Conservation (phyloP, 2,329 filamentous ascomycete species). For the Microcyclosporella mali region DNA sequence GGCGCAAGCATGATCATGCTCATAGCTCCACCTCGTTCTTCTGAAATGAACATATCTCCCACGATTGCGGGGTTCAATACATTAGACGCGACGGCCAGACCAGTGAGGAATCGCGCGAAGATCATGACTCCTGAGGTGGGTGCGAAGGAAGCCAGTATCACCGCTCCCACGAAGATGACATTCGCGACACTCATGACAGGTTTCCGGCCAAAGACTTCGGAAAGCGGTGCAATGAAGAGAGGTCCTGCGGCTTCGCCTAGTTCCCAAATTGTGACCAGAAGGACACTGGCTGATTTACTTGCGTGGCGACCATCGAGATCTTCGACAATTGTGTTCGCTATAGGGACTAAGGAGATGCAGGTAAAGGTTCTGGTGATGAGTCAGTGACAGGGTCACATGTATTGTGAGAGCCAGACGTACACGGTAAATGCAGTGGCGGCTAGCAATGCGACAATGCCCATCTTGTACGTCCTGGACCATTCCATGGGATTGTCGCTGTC, state of each 20-base stretch:
- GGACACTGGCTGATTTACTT: conserved; percentile 24
- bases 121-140: conserved; percentile 37
- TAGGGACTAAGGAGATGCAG: conserved; percentile 28
- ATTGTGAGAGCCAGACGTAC: conserved; percentile 32
- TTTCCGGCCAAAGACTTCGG: conserved; percentile 39
- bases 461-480: conserved; percentile 47
- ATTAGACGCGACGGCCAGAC: conserved; percentile 42
- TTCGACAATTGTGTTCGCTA: conserved; percentile 23
- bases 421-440: conserved; percentile 53
- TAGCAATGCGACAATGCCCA: conserved; percentile 48
- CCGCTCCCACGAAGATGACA: conserved; percentile 41
- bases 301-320: conserved; percentile 20
- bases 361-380: conserved; percentile 24
- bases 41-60: conserved; percentile 55
- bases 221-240: conserved; percentile 41
- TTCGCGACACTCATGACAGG: conserved; percentile 37
- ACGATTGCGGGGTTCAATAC: conserved; percentile 59
- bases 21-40: conserved; percentile 55
- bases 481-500: conserved; percentile 50
- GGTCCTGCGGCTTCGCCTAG: conserved; percentile 44
- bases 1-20: conserved; percentile 53
- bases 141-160: conserved; percentile 35
- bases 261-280: conserved; percentile 46
- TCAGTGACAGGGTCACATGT: neutral
- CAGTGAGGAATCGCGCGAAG: conserved; percentile 39